Evolutionary conservation across 1,284 basidiomycete species (phyloP).

Genomic region (Lentinus polychrous): DNA sequence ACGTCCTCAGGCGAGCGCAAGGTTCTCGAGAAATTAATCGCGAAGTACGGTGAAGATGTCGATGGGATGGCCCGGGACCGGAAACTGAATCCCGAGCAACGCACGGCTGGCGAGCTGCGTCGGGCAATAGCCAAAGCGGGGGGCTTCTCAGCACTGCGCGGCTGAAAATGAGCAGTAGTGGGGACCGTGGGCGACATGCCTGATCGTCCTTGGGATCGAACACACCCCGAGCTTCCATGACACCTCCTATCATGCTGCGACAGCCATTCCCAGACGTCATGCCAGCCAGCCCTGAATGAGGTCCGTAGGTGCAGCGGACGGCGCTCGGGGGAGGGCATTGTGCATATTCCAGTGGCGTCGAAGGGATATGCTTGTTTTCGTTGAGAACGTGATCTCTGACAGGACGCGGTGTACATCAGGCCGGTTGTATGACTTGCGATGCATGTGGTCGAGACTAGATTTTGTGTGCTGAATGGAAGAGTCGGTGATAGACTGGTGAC

Average conservation of each 20-base stretch:
- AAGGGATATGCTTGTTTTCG: too few relatives aligned
- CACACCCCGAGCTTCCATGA: not conserved
- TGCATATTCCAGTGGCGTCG: too few relatives aligned
- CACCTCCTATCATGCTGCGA: not conserved
- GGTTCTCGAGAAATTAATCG: conserved; percentile 66
- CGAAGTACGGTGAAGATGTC: conserved; percentile 69
- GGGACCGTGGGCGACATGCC: not conserved
- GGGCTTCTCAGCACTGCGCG: conserved; percentile 23
- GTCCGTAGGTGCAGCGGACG: not conserved
- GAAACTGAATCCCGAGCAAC: conserved; percentile 79
- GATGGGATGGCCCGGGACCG: conserved; percentile 77
- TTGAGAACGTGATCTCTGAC: too few relatives aligned
- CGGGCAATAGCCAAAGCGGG: conserved; percentile 53
- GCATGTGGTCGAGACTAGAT: too few relatives aligned
- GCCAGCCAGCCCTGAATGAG: not conserved
- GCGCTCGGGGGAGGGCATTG: not conserved
- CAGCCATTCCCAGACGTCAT: not conserved
- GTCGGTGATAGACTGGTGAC: too few relatives aligned
- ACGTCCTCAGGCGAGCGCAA: conserved; percentile 63
- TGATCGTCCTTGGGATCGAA: not conserved
- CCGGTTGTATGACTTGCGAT: too few relatives aligned
- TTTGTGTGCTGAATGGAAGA: too few relatives aligned
- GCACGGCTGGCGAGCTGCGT: conserved; percentile 78
- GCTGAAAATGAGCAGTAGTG: not conserved
- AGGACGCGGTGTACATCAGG: too few relatives aligned